Evolutionary conservation across 208 protist species (phyloP), one percentile per base, ranked within the genome.

Genomic region (Acanthamoeba culbertsoni): DNA sequence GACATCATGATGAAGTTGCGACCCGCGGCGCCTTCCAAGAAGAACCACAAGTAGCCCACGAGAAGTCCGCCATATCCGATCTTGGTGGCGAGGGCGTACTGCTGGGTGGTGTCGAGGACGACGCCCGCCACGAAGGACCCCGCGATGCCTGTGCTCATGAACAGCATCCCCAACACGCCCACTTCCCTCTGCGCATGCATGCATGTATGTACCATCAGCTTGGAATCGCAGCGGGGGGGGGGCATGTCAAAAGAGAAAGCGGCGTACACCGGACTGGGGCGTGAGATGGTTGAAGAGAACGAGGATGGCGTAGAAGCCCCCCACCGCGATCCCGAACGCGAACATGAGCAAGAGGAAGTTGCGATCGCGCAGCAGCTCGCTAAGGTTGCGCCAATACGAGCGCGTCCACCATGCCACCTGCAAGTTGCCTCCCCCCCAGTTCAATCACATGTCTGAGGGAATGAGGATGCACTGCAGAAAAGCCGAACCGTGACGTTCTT

Each of bases 1-100:
- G 68, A 79, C 68, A 79, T 79, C 68, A 79, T 79, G 42, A 79
- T 79, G 68, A 79, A 79, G 40, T 48, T 79, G 68, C 68, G 68
- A 1, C 68, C 37, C 26, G 68, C 68, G 6, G 68, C 68, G 7
- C 68, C 68, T 42, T 79, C 68, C 23, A 79, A 79, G 68, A 79
- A 79, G 42, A 79, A 79, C 68, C 68, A 79, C 31, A 79, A 4
- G 37, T 79, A 79, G 68, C 68, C n/a, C 10, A 79, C 4, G 20
- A 79, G 31, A 5, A 79, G 37, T 2, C 68, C 68, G 7, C 37
- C 68, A 42, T 51, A 79, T 31, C 68, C 68, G 68, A 79, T 79
- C 68, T 79, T 79, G 33, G 68, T 79, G 68, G 48, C 43, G 28
- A 79, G 37, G 1, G 37, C 68, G n/a, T 79, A 79, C 33, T 79